Base-by-base conservation (phyloP, 2,329 filamentous ascomycete species). In the Diaporthe nobilis region DNA sequence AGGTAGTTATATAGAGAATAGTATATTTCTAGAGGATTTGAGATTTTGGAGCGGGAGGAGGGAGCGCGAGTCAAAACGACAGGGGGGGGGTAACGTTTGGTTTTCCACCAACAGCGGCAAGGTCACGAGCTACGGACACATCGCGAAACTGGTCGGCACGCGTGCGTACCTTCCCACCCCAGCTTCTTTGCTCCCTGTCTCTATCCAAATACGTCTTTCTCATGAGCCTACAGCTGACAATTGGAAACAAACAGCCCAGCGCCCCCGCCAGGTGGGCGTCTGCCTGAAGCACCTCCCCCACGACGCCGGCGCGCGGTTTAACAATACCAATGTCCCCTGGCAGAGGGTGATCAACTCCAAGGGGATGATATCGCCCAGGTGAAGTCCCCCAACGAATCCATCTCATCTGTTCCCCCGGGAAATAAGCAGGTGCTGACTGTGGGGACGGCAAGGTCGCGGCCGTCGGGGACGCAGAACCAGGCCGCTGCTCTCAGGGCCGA, bases 331-430 rank as follows among this genome's bases (percentile, higher is more conserved):
- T 78, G 96, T 98, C 4, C 96, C 96, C 0, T 98, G 96, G 96
- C 96, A 98, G 86, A 89, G 97, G 75, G 94, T 98, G 76, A 94
- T 98, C 82, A 98, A 96, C 83, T 87, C 94, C 20, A 96, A 94
- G 84, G 96, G 96, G 31, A 87, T 91, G 76, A 97, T 98, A 79
- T 98, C 95, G 60, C 94, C 94, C 10, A 91, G 96, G 95, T 96
- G 67, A 28, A 28, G 78, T 42, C 2, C 71, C 31, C 31, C 31
- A 31, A 6, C 49, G 28, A 44, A 15, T 17, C 42, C n/a, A 34
- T 61, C 25, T 22, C 22, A 7, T 28, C 17, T 51, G 22, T 15
- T 47, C 15, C n/a, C 10, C 63, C 60, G 37, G 65, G 1, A 8
- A 15, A n/a, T 4, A 57, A 53, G n/a, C 20, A 37, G 22, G 6